These are phyloP conservation scores for Paramecium sexaurelia DNA, from an alignment of 73 alveolate species.

Conservation along the genomic window DNA sequence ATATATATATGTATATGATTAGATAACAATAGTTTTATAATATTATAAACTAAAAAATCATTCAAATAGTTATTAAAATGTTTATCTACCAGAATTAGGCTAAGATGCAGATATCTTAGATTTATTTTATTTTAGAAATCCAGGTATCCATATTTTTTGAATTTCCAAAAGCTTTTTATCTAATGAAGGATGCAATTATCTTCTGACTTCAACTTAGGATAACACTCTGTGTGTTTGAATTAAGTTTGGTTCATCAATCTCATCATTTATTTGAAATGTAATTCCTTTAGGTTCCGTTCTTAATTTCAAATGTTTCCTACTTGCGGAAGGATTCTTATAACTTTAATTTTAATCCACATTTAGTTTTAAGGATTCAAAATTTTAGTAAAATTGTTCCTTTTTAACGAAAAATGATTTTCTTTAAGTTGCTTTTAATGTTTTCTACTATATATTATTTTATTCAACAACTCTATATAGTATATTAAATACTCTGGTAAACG, in stretches of 20 bases:
- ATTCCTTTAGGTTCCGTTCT: neutral
- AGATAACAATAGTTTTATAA: neutral
- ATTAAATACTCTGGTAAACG: conserved; percentile 61
- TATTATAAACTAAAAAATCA: neutral
- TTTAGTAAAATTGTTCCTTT: neutral
- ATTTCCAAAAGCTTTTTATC: neutral
- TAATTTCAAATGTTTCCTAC: neutral
- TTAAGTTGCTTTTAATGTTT: neutral
- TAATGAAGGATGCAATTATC: conserved; percentile 40
- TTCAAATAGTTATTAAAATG: neutral
- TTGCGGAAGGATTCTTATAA: neutral
- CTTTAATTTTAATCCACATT: neutral
- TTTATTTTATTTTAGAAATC: neutral
- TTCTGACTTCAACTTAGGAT: conserved; percentile 5
- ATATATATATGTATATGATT: neutral
- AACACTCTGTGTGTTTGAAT: neutral
- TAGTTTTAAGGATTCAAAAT: neutral
- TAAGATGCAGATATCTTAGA: neutral
- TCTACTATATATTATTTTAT: neutral
- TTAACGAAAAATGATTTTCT: neutral
- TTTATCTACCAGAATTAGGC: neutral
- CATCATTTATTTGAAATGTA: neutral
- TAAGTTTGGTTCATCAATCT: neutral
- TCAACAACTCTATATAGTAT: conserved; percentile 37
- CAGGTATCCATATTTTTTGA: conserved; percentile 35